Evolutionary conservation across 176 grass and related monocot species (phyloP).

Genomic region (Cenchrus fungigraminus): DNA sequence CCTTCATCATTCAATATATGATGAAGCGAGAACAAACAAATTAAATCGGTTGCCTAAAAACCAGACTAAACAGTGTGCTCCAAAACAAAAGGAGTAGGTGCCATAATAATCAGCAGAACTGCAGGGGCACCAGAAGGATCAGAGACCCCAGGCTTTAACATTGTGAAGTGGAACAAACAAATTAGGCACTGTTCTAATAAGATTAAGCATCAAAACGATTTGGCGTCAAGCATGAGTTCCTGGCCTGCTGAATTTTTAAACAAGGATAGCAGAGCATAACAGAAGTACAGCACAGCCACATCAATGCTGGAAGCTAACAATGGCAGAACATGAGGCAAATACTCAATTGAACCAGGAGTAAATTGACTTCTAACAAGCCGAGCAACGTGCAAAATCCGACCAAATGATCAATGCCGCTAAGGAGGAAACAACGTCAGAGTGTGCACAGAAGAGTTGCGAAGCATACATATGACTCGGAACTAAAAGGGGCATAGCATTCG

Average conservation of each 20-base stretch:
- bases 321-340: conserved; percentile 3
- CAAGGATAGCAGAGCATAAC: conserved; percentile 29
- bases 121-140: conserved; percentile 27
- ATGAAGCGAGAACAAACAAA: neutral
- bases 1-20: conserved; percentile 26
- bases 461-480: neutral
- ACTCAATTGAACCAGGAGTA: neutral
- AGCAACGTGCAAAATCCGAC: neutral
- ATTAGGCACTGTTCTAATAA: neutral
- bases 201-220: conserved; percentile 16
- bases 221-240: conserved; percentile 8
- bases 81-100: conserved; percentile 9
- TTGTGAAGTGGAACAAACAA: neutral
- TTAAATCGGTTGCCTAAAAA: conserved; percentile 5
- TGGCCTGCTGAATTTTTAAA: conserved; percentile 22
- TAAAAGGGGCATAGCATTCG: conserved; percentile 1
- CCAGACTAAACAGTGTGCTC: conserved; percentile 13
- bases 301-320: conserved; percentile 34
- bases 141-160: neutral
- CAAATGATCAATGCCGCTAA: conserved; percentile 29
- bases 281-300: neutral
- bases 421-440: neutral
- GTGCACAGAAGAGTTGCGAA: neutral
- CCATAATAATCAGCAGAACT: conserved; percentile 17
- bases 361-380: conserved; percentile 10